phyloP scores from a whole-genome alignment of 2,329 filamentous ascomycete species.

The Leptodontidium sp. region DNA sequence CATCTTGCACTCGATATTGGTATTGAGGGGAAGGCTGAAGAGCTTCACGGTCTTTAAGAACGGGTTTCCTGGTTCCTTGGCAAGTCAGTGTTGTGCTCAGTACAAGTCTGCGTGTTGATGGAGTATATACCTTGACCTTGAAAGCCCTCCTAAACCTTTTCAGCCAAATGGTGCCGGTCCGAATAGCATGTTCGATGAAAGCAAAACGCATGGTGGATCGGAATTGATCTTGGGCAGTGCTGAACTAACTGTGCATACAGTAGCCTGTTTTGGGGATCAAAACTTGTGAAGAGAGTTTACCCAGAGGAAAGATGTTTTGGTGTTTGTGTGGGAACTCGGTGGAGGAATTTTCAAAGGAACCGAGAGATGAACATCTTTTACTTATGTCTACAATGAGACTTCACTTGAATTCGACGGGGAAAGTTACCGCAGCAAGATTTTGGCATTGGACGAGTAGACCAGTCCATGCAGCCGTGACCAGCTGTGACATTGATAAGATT shows the following conservation, averaged over 20 bases:
- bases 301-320: too few species aligned
- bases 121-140: conserved; percentile 22
- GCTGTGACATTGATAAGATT: background rate
- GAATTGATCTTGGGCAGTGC: background rate
- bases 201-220: background rate
- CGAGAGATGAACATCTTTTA: too few species aligned
- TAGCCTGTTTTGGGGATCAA: too few species aligned
- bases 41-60: conserved; percentile 31
- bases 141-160: conserved; percentile 23
- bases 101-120: background rate
- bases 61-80: conserved; percentile 19
- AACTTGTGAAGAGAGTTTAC: too few species aligned
- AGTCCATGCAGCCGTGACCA: background rate
- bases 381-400: too few species aligned
- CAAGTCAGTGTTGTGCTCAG: conserved; percentile 12
- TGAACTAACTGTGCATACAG: too few species aligned
- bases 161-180: conserved; percentile 8
- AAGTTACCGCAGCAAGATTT: background rate
- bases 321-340: too few species aligned
- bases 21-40: conserved; percentile 14
- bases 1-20: conserved; percentile 30
- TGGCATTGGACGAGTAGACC: background rate
- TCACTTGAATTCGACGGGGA: too few species aligned
- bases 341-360: too few species aligned
- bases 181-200: conserved; percentile 12